These are phyloP conservation scores for Kwoniella botswanensis DNA, from an alignment of 768 basidiomycete species.

Conservation along the genomic window DNA sequence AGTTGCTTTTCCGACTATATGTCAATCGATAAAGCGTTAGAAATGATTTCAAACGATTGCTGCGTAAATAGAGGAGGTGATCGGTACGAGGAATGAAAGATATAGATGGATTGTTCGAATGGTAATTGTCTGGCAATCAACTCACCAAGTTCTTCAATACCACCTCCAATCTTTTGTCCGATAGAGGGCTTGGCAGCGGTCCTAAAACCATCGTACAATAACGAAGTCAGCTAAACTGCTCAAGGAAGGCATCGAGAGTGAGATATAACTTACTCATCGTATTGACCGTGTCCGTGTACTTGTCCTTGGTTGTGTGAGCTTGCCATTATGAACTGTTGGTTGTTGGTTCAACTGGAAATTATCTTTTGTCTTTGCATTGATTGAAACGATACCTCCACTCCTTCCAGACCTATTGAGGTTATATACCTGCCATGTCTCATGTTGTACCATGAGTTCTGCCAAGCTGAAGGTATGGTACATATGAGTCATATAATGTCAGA, in stretches of 20 bases:
- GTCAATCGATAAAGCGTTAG: too few relatives aligned
- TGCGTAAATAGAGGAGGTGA: background rate
- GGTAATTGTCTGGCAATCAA: background rate
- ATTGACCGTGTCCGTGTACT: background rate
- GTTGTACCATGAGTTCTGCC: background rate
- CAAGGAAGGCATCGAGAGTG: background rate
- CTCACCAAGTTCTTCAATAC: conserved; percentile 18
- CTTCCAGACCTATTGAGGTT: too few relatives aligned
- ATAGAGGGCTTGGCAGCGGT: conserved; percentile 20
- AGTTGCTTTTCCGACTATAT: conserved; percentile 44
- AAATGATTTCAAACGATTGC: background rate
- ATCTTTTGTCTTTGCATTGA: background rate
- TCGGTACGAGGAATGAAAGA: background rate
- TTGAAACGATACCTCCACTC: background rate
- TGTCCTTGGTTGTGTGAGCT: conserved; percentile 1
- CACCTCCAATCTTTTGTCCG: conserved; percentile 22
- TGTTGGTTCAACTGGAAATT: background rate
- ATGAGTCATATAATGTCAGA: conserved; percentile 15
- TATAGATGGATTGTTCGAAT: background rate
- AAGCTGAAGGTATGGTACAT: too few relatives aligned
- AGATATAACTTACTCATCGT: conserved; percentile 3
- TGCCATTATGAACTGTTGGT: background rate
- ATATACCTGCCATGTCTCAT: background rate
- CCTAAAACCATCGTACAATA: background rate
- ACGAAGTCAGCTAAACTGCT: background rate